These are phyloP conservation scores for Chondrostereum purpureum DNA, from an alignment of 1,284 basidiomycete genomes.

Conservation along the genomic window DNA sequence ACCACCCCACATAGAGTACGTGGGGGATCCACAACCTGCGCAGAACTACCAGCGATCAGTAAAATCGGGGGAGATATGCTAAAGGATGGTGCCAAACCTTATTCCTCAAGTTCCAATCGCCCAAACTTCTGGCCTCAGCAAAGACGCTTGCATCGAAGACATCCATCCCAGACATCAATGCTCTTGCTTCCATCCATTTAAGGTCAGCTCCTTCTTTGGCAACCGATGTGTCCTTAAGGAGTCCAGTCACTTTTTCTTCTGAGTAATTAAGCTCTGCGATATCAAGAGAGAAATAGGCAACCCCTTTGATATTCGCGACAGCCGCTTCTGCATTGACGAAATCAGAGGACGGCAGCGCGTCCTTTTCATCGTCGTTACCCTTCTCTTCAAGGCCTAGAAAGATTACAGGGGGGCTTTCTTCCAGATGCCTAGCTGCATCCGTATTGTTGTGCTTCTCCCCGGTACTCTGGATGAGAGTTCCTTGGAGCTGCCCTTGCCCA, in stretches of 20 bases:
- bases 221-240: conserved; percentile 35
- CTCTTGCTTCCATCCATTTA: conserved; percentile 66
- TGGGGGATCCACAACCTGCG: conserved; percentile 75
- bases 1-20: conserved; percentile 89
- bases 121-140: conserved; percentile 70
- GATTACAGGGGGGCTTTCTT: conserved; percentile 26
- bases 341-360: conserved; percentile 55
- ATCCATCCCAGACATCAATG: conserved; percentile 49
- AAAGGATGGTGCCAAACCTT: conserved; percentile 41
- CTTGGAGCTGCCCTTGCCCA: conserved; percentile 55
- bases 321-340: conserved; percentile 42
- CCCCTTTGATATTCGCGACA: conserved; percentile 60
- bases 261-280: conserved; percentile 46
- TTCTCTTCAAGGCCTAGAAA: conserved; percentile 10
- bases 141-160: conserved; percentile 65
- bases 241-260: conserved; percentile 32
- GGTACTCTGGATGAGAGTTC: conserved; percentile 31
- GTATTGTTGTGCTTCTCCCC: conserved; percentile 40
- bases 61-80: conserved; percentile 10
- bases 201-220: conserved; percentile 33
- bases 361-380: conserved; percentile 30
- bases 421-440: conserved; percentile 53
- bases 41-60: conserved; percentile 58
- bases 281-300: conserved; percentile 78
- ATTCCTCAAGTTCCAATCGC: conserved; percentile 87